phyloP scores from a whole-genome alignment of 257 asterid species.

The Solanum appendiculatum region DNA sequence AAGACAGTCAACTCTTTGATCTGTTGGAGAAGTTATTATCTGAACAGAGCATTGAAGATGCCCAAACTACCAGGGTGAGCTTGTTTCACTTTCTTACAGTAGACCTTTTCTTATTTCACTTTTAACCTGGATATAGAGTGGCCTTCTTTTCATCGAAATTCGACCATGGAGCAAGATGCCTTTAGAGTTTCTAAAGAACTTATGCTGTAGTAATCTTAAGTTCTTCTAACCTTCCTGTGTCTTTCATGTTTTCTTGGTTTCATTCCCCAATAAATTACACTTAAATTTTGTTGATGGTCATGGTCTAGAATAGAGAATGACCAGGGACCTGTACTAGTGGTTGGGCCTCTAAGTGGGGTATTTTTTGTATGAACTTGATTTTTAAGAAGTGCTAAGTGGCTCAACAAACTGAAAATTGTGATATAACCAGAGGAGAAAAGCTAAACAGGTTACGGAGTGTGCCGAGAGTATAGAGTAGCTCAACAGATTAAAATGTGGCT shows the following conservation, averaged over 20 bases:
- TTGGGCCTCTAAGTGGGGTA: neutral
- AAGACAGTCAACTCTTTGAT: slow-evolving; percentile 23
- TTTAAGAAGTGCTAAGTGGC: neutral
- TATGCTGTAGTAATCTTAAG: neutral
- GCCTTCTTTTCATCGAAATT: neutral
- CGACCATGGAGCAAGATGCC: neutral
- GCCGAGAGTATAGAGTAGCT: neutral
- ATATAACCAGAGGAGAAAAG: neutral
- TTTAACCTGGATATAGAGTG: neutral
- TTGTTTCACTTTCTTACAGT: neutral
- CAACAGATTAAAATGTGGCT: neutral
- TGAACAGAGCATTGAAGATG: slow-evolving; percentile 23
- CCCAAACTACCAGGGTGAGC: slow-evolving; percentile 43
- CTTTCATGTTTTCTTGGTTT: neutral
- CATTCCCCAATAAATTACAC: neutral
- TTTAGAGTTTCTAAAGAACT: neutral
- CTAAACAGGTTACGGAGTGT: neutral
- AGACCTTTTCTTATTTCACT: neutral
- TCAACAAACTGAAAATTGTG: neutral
- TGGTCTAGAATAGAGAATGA: neutral
- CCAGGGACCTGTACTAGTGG: neutral
- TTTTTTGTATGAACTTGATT: neutral
- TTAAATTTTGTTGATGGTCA: neutral
- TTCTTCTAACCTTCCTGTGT: neutral
- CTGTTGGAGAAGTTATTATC: slow-evolving; percentile 34